Conservation (phyloP, 192 early-diverging fungal species). For the Paraglomus occultum region DNA sequence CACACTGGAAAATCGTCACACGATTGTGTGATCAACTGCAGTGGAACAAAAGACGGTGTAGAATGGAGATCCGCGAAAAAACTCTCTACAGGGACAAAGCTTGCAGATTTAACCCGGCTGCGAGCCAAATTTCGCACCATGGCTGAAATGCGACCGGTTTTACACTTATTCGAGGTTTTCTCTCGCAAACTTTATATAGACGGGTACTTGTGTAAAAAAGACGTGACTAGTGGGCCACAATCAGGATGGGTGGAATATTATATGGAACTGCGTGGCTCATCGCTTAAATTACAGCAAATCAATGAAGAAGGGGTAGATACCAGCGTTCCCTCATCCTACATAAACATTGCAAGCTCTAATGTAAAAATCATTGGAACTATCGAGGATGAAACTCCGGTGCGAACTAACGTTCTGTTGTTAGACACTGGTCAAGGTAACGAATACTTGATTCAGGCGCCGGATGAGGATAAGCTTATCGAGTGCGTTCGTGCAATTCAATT, state of each 20-base stretch:
- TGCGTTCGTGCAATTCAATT: constrained; percentile 74
- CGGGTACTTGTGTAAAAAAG: constrained; percentile 72
- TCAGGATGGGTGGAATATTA: constrained; percentile 72
- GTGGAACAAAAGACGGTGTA: no score
- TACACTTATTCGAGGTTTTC: constrained; percentile 62
- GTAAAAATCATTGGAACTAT: constrained; percentile 58
- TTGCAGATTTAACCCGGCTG: no score
- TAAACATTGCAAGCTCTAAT: constrained; percentile 72
- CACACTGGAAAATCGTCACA: no score
- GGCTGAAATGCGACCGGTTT: constrained; percentile 33
- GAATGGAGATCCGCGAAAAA: no score
- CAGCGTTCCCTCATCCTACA: constrained; percentile 58
- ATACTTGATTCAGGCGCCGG: constrained; percentile 48
- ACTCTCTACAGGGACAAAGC: no score
- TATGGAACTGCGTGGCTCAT: constrained; percentile 69
- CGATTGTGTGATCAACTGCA: no score
- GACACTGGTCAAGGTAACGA: constrained; percentile 34
- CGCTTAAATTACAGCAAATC: constrained; percentile 62
- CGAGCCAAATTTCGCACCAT: no score
- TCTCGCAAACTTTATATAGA: constrained; percentile 67
- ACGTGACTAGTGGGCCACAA: constrained; percentile 52
- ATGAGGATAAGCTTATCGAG: constrained; percentile 53
- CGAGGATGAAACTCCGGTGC: constrained; percentile 57
- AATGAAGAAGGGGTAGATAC: constrained; percentile 18
- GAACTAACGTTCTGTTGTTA: constrained; percentile 68